A percentile compares a stretch with the other conserved stretches of the same genome.
phyloP scores from a whole-genome alignment of 768 basidiomycete species.

The Dentipellis fragilis region DNA sequence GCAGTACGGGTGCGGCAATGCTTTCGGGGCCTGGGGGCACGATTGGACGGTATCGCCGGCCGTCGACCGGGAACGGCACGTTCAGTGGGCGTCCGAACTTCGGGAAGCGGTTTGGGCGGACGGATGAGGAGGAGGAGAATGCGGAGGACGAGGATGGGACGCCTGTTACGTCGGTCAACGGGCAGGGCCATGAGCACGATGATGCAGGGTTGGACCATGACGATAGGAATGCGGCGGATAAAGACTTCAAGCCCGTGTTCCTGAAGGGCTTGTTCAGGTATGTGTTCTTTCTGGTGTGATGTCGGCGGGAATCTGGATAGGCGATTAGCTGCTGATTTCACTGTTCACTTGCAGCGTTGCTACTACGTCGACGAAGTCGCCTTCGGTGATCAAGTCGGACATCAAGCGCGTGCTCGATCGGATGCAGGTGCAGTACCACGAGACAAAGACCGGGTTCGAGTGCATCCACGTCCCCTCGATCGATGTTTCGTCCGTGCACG shows the following conservation, averaged over 20 bases:
- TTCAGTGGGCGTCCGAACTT: conserved; percentile 18
- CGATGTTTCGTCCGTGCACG: conserved; percentile 69
- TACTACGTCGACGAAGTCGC: conserved; percentile 88
- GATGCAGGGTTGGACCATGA: neutral
- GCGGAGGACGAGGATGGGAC: conserved; percentile 9
- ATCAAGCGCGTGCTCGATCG: conserved; percentile 81
- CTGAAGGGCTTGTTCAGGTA: conserved; percentile 94
- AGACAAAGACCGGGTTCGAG: conserved; percentile 87
- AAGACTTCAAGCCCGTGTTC: conserved; percentile 89
- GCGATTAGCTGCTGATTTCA: neutral
- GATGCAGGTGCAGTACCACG: conserved; percentile 91
- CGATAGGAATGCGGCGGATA: conserved; percentile 27
- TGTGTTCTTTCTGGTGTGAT: conserved; percentile 1
- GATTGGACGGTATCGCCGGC: conserved; percentile 58
- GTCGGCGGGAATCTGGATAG: no score
- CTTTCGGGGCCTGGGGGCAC: conserved; percentile 39
- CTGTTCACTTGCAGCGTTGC: conserved; percentile 51
- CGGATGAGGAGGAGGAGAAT: conserved; percentile 34
- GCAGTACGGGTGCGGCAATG: conserved; percentile 63
- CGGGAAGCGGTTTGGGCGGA: conserved; percentile 41
- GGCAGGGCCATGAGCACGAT: conserved; percentile 12
- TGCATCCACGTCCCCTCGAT: conserved; percentile 95
- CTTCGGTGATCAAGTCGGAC: conserved; percentile 71
- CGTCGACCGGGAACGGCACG: conserved; percentile 53
- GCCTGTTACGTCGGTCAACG: conserved; percentile 1